Conservation (phyloP, 192 early-diverging fungal genomes). For the Entomortierella chlamydospora region DNA sequence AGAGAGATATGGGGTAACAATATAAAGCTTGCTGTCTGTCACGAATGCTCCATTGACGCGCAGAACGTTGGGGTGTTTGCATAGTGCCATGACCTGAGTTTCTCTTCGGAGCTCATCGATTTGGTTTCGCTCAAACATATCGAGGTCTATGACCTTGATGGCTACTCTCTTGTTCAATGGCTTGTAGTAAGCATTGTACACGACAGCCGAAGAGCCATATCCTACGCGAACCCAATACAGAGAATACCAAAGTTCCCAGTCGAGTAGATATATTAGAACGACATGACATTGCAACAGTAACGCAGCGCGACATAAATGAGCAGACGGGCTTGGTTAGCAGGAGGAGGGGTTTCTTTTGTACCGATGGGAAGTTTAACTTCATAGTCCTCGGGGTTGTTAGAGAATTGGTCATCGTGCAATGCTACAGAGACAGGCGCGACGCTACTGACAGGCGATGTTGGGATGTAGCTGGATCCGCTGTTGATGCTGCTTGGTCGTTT, state of each 20-base stretch:
- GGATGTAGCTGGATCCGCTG: conserved; percentile 18
- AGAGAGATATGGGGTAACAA: conserved; percentile 86
- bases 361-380: conserved; percentile 48
- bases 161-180: conserved; percentile 77
- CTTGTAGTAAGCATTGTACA: conserved; percentile 83
- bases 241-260: not conserved
- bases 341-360: conserved; percentile 13
- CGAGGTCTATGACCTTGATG: conserved; percentile 90
- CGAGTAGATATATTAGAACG: not conserved
- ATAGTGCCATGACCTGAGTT: conserved; percentile 87
- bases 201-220: conserved; percentile 89
- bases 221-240: conserved; percentile 56
- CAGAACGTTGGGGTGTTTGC: conserved; percentile 86
- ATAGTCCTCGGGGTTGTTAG: conserved; percentile 52
- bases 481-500: conserved; percentile 36
- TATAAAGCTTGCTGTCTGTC: conserved; percentile 79
- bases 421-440: conserved; percentile 14
- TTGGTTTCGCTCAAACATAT: conserved; percentile 91
- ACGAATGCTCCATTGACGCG: conserved; percentile 90
- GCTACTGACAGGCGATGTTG: conserved; percentile 29
- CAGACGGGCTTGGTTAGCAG: too few relatives aligned
- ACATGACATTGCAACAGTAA: too few relatives aligned
- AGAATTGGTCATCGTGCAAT: conserved; percentile 39
- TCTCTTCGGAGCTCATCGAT: conserved; percentile 91
- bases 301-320: not conserved